Evolutionary conservation across 257 asterid species (phyloP), one percentile per base, ranked within the genome.

Genomic region (Nicotiana benthamiana): DNA sequence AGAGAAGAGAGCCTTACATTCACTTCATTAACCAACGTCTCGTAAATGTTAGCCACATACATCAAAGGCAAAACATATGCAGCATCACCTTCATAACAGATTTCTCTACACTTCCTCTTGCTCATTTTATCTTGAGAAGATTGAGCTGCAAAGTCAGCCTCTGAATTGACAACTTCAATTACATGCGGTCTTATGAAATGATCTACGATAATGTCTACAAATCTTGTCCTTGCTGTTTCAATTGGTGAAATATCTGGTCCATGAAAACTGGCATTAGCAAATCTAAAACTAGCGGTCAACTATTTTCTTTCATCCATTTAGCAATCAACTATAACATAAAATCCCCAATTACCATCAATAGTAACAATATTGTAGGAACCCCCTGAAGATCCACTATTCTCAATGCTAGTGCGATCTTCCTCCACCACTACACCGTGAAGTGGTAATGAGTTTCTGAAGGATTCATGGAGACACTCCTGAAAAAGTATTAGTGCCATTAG

Each of bases 21-120:
- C 52, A 88, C 99, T 83, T 96, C 98, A 86, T 84, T 90, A 80
- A 88, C 99, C 90, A 96, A 84, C 3, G 97, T 92, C 83, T 96
- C 98, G 67, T 96, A 94, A 90, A 94, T 80, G 89, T 96, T 96
- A 52, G 99, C 98, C 80, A 94, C 83, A 82, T 96, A 96, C 99
- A 96, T 96, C 83, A 94, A 86, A 27, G 99, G 99, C 87, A 96
- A 87, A 81, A 90, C 97, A 90, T 87, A 91, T 75, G 89, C 93
- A 22, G 96, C 89, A 90, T 94, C 97, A 52, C 99, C 99, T 89
- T 96, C 98, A 62, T 83, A 92, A 82, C 83, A 85, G 79, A 80
- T 86, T 85, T 94, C 98, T 81, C 90, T 88, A 20, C 86, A 83
- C 86, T 92, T 92, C 87, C 92, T 87, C 92, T 91, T 92, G 86